These are phyloP conservation scores for Arabidopsis lyrata DNA, from an alignment of 441 rosid genomes.

Conservation along the genomic window DNA sequence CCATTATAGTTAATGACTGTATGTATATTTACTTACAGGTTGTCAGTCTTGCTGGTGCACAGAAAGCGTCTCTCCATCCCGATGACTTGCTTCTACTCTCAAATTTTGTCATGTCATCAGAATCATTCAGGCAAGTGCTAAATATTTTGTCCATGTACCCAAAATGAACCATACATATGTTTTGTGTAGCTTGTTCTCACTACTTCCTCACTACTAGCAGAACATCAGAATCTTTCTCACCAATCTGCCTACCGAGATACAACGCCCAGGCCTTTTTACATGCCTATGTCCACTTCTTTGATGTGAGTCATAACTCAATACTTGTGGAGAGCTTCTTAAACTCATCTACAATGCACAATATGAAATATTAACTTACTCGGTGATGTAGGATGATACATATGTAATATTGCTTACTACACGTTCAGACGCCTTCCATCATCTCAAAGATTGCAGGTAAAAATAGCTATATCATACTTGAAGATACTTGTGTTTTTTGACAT, in stretches of 20 bases:
- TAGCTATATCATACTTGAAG: constrained; percentile 14
- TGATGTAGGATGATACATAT: constrained; percentile 84
- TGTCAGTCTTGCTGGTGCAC: constrained; percentile 94
- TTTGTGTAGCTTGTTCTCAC: constrained; percentile 38
- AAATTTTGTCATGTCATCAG: constrained; percentile 89
- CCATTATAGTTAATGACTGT: constrained; percentile 19
- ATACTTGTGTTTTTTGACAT: constrained; percentile 1
- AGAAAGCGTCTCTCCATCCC: constrained; percentile 96
- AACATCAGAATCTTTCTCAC: constrained; percentile 96
- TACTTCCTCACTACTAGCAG: constrained; percentile 55
- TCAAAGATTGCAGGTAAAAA: constrained; percentile 93
- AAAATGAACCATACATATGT: constrained; percentile 3
- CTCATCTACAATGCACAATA: constrained; percentile 11
- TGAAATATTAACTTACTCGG: constrained; percentile 29
- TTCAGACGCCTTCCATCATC: constrained; percentile 97
- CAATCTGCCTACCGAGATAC: constrained; percentile 97
- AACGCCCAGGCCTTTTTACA: constrained; percentile 93
- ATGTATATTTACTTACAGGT: constrained; percentile 65
- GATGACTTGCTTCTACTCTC: constrained; percentile 95
- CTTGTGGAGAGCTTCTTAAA: constrained; percentile 20
- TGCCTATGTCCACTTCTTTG: constrained; percentile 94
- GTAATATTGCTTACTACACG: constrained; percentile 93
- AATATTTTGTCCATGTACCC: constrained; percentile 5
- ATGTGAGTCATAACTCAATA: constrained; percentile 65
- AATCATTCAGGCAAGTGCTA: constrained; percentile 85